These are phyloP conservation scores for Mycena galericulata DNA, from an alignment of 768 basidiomycete genomes.

Conservation along the genomic window DNA sequence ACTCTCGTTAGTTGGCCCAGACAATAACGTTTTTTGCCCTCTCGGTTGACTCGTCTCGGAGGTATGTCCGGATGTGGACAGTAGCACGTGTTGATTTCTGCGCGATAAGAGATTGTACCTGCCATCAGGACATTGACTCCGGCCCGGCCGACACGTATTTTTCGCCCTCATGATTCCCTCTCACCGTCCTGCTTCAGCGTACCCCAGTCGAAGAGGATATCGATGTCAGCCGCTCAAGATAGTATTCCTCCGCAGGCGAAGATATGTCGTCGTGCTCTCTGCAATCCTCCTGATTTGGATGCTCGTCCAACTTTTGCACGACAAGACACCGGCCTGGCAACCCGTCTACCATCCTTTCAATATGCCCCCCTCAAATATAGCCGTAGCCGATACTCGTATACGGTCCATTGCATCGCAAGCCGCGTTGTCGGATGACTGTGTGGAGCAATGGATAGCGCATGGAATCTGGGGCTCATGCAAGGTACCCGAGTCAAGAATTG, in stretches of 20 bases:
- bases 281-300: background rate
- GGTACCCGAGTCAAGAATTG: constrained; percentile 14
- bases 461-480: constrained; percentile 17
- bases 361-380: background rate
- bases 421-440: constrained; percentile 11
- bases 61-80: no score
- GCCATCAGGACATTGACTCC: no score
- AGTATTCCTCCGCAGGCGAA: constrained; percentile 12
- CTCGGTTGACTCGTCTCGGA: no score
- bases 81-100: no score
- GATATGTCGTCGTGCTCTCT: background rate
- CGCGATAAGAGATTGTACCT: no score
- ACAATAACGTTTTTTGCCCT: no score
- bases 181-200: constrained; percentile 6
- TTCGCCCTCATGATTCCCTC: constrained; percentile 6
- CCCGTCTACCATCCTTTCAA: constrained; percentile 19
- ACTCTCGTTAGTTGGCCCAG: no score
- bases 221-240: background rate
- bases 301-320: background rate
- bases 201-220: constrained; percentile 18
- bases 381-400: constrained; percentile 15
- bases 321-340: background rate
- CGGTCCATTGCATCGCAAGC: constrained; percentile 4
- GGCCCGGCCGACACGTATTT: no score
- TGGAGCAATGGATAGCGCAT: constrained; percentile 20